Conservation (phyloP, 2,329 filamentous ascomycete species). For the Cordyceps sp. region DNA sequence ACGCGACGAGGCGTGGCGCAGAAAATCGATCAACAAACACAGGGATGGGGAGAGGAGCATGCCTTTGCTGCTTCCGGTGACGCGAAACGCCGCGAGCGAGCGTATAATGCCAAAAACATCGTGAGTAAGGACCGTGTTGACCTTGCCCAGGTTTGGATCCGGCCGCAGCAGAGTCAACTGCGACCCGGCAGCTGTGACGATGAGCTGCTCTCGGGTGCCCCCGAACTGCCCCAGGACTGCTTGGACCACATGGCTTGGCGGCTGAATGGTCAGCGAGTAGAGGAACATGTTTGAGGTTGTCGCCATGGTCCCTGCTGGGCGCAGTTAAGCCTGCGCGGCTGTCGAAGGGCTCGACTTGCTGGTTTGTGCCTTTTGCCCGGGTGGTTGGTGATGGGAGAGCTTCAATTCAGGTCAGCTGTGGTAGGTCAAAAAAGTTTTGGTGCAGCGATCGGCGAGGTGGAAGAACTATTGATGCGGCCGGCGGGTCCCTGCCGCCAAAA, state of each 20-base stretch:
- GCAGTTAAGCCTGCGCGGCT: conserved; percentile 33
- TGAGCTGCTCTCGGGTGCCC: conserved; percentile 93
- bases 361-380: not conserved
- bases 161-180: conserved; percentile 77
- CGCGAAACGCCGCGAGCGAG: conserved; percentile 70
- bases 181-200: conserved; percentile 84
- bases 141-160: conserved; percentile 70
- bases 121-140: conserved; percentile 73
- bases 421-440: conserved; percentile 18
- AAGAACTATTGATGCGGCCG: conserved; percentile 21
- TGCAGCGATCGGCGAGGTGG: conserved; percentile 9
- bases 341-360: not conserved
- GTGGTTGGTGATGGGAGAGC: not conserved
- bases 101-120: conserved; percentile 95
- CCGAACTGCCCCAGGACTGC: conserved; percentile 91
- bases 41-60: too few relatives aligned
- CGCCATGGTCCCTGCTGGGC: conserved; percentile 54
- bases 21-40: too few relatives aligned
- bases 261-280: conserved; percentile 92
- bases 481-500: too few relatives aligned
- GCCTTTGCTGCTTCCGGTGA: conserved; percentile 95
- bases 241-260: conserved; percentile 75
- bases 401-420: conserved; percentile 5
- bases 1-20: conserved; percentile 33
- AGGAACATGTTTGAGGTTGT: conserved; percentile 98